A percentile compares a stretch with the other conserved stretches of the same genome.
Evolutionary conservation across 139 green algal genomes (phyloP).

Genomic region (Picochlorum costavermella): DNA sequence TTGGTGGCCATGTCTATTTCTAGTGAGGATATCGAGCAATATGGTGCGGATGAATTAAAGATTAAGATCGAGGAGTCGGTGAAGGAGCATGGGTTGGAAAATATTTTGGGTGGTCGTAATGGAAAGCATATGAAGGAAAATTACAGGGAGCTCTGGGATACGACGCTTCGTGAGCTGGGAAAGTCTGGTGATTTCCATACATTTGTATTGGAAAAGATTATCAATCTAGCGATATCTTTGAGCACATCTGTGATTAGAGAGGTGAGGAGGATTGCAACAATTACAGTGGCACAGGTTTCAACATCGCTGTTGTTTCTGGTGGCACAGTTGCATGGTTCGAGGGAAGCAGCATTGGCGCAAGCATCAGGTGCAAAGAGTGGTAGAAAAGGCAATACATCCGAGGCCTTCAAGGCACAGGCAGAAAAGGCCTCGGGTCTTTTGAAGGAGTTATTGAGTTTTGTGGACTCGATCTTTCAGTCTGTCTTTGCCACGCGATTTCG

Average conservation of each 20-base stretch:
- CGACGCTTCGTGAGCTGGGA: slow-evolving; percentile 19
- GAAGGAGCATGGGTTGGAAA: not conserved
- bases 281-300: slow-evolving; percentile 59
- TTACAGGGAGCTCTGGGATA: slow-evolving; percentile 56
- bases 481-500: slow-evolving; percentile 54
- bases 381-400: slow-evolving; percentile 7
- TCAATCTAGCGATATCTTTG: slow-evolving; percentile 43
- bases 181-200: slow-evolving; percentile 41
- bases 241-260: slow-evolving; percentile 50
- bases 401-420: slow-evolving; percentile 35
- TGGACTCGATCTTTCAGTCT: slow-evolving; percentile 42
- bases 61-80: not conserved
- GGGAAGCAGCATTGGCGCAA: slow-evolving; percentile 53
- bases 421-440: slow-evolving; percentile 31
- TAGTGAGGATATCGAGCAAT: slow-evolving; percentile 4
- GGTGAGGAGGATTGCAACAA: slow-evolving; percentile 51
- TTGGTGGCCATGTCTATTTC: not conserved
- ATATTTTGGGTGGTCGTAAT: not conserved
- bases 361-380: slow-evolving; percentile 29
- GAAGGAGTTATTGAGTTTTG: slow-evolving; percentile 39
- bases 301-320: slow-evolving; percentile 46
- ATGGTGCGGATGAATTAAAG: slow-evolving; percentile 2
- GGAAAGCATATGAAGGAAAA: slow-evolving; percentile 20
- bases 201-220: slow-evolving; percentile 48
- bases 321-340: slow-evolving; percentile 33